These are phyloP conservation scores for Sanghuangporus weigelae DNA, from an alignment of 1,284 basidiomycete species.

Conservation along the genomic window DNA sequence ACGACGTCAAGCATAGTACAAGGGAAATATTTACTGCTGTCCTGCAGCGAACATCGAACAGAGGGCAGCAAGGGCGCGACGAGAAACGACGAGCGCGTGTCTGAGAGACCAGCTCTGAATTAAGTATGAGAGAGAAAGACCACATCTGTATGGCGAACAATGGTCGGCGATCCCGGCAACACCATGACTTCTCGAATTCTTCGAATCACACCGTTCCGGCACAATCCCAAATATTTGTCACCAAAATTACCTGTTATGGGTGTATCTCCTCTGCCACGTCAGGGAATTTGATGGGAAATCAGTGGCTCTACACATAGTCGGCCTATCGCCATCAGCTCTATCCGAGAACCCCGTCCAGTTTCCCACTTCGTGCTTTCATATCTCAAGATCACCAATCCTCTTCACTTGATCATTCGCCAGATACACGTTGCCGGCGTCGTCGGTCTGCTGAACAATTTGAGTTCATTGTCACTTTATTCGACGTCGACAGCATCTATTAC, in stretches of 20 bases:
- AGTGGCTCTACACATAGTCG: neutral
- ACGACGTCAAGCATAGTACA: slow-evolving; percentile 2
- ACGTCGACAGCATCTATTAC: neutral
- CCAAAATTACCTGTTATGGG: neutral
- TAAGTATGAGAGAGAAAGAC: neutral
- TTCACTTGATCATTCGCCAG: neutral
- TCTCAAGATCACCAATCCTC: neutral
- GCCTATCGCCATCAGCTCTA: neutral
- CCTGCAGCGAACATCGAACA: slow-evolving; percentile 4
- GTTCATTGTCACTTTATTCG: neutral
- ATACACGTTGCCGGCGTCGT: neutral
- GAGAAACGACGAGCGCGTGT: neutral
- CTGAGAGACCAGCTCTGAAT: slow-evolving; percentile 4
- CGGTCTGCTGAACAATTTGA: neutral
- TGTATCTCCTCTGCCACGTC: neutral
- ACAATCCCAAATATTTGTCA: neutral
- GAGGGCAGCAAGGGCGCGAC: neutral
- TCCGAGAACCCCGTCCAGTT: neutral
- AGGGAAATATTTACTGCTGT: slow-evolving; percentile 1
- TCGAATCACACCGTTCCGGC: neutral
- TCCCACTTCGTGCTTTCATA: neutral
- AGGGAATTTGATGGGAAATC: neutral
- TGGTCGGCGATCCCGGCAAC: neutral
- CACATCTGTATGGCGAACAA: neutral
- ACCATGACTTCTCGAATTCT: neutral